Percentiles rank a stretch among this genome's conserved stretches.
Evolutionary conservation across 306 rosid genomes (phyloP).

Genomic region (Mimosa pudica): DNA sequence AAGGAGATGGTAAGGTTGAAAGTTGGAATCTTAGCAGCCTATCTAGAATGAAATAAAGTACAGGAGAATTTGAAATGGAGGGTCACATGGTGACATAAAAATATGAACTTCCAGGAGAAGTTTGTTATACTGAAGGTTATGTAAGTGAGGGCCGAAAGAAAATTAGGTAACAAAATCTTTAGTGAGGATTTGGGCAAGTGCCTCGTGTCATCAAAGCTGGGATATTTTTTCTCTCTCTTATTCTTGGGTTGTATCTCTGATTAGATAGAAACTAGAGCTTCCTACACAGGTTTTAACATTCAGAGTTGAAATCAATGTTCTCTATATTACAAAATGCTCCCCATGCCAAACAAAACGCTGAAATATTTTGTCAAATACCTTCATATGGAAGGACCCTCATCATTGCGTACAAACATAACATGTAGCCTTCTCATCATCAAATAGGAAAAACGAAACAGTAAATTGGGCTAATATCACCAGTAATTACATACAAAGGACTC

Average conservation of each 20-base stretch:
- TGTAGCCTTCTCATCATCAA: neutral
- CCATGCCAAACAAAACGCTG: neutral
- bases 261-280: neutral
- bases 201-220: neutral
- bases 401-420: neutral
- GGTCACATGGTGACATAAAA: neutral
- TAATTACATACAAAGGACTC: neutral
- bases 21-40: neutral
- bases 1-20: neutral
- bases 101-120: neutral
- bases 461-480: neutral
- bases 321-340: slow-evolving; percentile 9
- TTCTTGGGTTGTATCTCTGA: neutral
- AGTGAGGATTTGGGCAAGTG: neutral
- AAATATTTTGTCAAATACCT: too few species aligned
- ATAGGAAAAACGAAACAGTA: slow-evolving; percentile 4
- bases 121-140: neutral
- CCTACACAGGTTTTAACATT: neutral
- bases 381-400: neutral
- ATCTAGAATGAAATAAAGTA: neutral
- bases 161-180: neutral
- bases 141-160: neutral
- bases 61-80: neutral
- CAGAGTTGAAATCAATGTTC: neutral
- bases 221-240: neutral